These are phyloP conservation scores for Pseudogymnoascus sp. DNA, from an alignment of 2,329 filamentous ascomycete genomes.

Conservation along the genomic window DNA sequence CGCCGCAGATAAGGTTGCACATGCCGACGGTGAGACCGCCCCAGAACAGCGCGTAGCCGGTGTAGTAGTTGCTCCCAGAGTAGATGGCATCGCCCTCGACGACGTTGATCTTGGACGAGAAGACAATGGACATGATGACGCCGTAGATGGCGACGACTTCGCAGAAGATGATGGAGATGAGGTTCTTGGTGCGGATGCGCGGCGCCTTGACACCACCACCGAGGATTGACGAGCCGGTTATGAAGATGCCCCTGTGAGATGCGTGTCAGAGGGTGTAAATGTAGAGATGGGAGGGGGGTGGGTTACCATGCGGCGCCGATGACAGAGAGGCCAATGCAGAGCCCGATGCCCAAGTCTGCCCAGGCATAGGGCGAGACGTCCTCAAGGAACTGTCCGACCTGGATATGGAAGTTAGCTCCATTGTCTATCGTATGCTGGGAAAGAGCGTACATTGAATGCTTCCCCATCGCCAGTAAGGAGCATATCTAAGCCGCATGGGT, in stretches of 20 bases:
- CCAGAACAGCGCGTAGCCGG: slow-evolving; percentile 94
- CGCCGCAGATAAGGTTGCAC: slow-evolving; percentile 93
- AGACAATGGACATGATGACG: slow-evolving; percentile 99
- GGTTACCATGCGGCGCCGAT: slow-evolving; percentile 91
- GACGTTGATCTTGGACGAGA: slow-evolving; percentile 74
- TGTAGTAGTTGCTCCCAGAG: slow-evolving; percentile 78
- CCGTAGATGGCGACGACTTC: slow-evolving; percentile 99
- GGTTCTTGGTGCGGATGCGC: slow-evolving; percentile 96
- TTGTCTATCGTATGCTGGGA: slow-evolving; percentile 9
- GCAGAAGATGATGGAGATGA: slow-evolving; percentile 99
- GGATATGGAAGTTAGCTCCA: slow-evolving; percentile 22
- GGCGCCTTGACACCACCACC: slow-evolving; percentile 95
- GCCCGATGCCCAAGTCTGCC: slow-evolving; percentile 80
- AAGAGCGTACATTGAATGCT: slow-evolving; percentile 71
- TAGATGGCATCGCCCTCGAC: slow-evolving; percentile 58
- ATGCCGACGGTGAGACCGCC: slow-evolving; percentile 85
- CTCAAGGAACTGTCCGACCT: slow-evolving; percentile 91
- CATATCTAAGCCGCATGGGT: slow-evolving; percentile 61
- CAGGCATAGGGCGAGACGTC: slow-evolving; percentile 89
- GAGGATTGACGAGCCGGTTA: slow-evolving; percentile 94
- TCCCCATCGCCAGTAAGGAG: slow-evolving; percentile 96
- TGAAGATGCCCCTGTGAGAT: slow-evolving; percentile 82
- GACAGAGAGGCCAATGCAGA: slow-evolving; percentile 93
- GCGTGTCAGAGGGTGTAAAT: slow-evolving; percentile 11
- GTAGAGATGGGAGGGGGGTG: neutral